Evolutionary conservation across 495 filamentous ascomycete species (phyloP).

Genomic region (Penicillium steckii): DNA sequence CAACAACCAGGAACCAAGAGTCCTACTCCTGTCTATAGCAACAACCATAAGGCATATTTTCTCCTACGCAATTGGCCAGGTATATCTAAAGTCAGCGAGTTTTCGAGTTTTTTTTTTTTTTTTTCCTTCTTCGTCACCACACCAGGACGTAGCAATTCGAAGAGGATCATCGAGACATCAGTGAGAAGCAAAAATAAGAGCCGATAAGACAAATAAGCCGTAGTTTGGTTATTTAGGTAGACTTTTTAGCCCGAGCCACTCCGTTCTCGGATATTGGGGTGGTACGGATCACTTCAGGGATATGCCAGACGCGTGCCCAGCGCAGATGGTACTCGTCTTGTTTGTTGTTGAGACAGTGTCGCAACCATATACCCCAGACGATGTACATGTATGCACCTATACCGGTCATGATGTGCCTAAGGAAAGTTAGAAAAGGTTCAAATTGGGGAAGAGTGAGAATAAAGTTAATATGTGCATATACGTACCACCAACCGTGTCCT

Average conservation of each 20-base stretch:
- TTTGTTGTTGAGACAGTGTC: slow-evolving; percentile 72
- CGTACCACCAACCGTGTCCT: slow-evolving; percentile 97
- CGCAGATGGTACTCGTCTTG: slow-evolving; percentile 73
- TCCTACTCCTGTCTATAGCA: slow-evolving; percentile 18
- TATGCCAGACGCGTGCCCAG: slow-evolving; percentile 66
- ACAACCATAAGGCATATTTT: slow-evolving; percentile 6
- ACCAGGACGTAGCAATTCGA: slow-evolving; percentile 7
- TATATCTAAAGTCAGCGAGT: slow-evolving; percentile 13
- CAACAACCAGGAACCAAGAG: slow-evolving; percentile 1
- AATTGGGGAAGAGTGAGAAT: neutral
- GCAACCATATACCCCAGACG: slow-evolving; percentile 82
- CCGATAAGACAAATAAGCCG: neutral
- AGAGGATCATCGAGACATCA: slow-evolving; percentile 1
- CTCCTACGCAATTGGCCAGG: slow-evolving; percentile 1
- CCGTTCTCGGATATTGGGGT: slow-evolving; percentile 27
- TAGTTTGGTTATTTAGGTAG: slow-evolving; percentile 21
- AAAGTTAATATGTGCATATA: slow-evolving; percentile 15
- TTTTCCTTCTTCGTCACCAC: no score
- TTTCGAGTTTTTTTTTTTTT: no score
- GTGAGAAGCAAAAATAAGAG: neutral
- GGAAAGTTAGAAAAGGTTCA: slow-evolving; percentile 10
- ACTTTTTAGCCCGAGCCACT: slow-evolving; percentile 40
- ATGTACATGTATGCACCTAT: slow-evolving; percentile 81
- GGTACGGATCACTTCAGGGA: slow-evolving; percentile 63
- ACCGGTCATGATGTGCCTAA: slow-evolving; percentile 65